Conservation (phyloP, 129 eudicot species). For the Helianthus annuus region DNA sequence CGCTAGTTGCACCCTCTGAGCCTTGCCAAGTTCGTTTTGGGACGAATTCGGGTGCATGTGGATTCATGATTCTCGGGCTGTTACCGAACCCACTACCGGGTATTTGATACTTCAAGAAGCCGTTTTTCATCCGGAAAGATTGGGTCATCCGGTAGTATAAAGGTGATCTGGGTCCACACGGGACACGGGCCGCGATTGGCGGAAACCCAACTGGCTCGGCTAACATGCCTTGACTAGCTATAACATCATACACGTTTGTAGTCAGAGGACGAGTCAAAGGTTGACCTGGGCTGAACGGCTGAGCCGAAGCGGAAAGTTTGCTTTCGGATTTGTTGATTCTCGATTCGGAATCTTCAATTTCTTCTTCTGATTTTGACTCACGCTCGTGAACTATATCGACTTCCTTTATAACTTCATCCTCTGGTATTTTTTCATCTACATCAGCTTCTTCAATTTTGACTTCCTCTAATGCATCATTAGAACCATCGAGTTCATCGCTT, state of each 20-base stretch:
- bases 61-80: conserved; percentile 71
- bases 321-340: conserved; percentile 49
- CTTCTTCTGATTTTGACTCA: conserved; percentile 36
- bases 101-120: conserved; percentile 53
- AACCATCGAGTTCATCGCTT: conserved; percentile 51
- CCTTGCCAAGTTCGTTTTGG: conserved; percentile 71
- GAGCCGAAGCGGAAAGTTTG: conserved; percentile 96
- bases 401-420: conserved; percentile 53
- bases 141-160: conserved; percentile 68
- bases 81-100: conserved; percentile 53
- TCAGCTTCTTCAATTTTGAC: conserved; percentile 30
- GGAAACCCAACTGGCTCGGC: conserved; percentile 78
- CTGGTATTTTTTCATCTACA: conserved; percentile 46
- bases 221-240: conserved; percentile 67
- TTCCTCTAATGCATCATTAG: conserved; percentile 45
- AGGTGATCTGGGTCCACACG: conserved; percentile 95
- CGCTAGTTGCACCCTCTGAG: conserved; percentile 34
- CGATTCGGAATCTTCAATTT: conserved; percentile 32
- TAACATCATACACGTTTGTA: conserved; percentile 57
- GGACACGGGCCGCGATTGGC: conserved; percentile 88
- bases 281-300: conserved; percentile 77
- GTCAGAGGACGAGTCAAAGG: conserved; percentile 51
- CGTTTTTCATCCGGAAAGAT: conserved; percentile 56
- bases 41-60: conserved; percentile 92
- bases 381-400: conserved; percentile 44